phyloP scores from a whole-genome alignment of 2,329 filamentous ascomycete genomes.

The Aspergillus novofumigatus region DNA sequence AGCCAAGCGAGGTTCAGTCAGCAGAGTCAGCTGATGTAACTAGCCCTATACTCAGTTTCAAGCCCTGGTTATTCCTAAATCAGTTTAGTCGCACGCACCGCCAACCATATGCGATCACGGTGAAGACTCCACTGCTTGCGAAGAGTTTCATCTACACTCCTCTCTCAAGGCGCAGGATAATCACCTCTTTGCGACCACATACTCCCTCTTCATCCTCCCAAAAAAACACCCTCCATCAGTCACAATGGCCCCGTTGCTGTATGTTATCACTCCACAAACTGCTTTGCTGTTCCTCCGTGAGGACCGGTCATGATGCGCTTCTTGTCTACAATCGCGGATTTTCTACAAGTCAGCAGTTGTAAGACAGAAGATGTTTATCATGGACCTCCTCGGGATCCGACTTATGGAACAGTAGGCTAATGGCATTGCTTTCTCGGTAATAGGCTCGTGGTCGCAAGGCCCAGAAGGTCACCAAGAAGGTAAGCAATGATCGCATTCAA shows the following conservation, averaged over 20 bases:
- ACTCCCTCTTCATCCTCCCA: constrained; percentile 27
- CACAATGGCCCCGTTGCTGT: constrained; percentile 85
- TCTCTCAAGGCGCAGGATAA: constrained; percentile 72
- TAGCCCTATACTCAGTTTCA: constrained; percentile 16
- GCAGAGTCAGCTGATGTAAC: constrained; percentile 6
- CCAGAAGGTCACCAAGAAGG: constrained; percentile 49
- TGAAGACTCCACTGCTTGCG: constrained; percentile 23
- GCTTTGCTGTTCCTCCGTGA: constrained; percentile 88
- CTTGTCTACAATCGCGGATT: constrained; percentile 25
- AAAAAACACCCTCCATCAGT: constrained; percentile 33
- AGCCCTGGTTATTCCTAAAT: constrained; percentile 12
- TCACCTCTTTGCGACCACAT: constrained; percentile 71
- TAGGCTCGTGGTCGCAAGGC: constrained; percentile 45
- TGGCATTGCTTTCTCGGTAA: constrained; percentile 48
- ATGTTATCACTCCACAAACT: constrained; percentile 60
- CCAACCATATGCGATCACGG: constrained; percentile 16
- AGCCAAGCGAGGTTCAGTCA: constrained; percentile 11
- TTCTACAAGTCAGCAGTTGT: constrained; percentile 1
- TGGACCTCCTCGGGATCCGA: constrained; percentile 20
- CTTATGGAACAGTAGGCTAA: constrained; percentile 89
- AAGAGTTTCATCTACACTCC: constrained; percentile 20
- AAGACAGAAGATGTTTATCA: not conserved
- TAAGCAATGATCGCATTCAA: constrained; percentile 21
- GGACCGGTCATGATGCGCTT: constrained; percentile 15
- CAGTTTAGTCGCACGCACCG: constrained; percentile 22